Evolutionary conservation across 805 yeast species (phyloP).

Genomic region (Yamadazyma tumulicola): DNA sequence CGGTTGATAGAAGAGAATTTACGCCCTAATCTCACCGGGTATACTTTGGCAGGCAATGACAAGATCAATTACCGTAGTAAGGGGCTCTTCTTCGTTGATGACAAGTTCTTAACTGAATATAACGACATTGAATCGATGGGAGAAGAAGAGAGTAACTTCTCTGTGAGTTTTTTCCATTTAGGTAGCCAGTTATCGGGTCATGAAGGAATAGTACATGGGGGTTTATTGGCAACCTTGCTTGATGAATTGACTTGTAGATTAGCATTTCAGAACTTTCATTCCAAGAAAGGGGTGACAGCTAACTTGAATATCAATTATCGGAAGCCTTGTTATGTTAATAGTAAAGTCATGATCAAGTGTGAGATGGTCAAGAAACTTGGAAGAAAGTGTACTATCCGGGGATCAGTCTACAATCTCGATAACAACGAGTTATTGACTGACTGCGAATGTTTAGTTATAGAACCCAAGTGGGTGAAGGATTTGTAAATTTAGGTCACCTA

Average conservation of each 20-base stretch:
- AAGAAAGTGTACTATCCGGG: slow-evolving; percentile 38
- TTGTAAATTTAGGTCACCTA: slow-evolving; percentile 17
- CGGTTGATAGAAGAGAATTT: slow-evolving; percentile 22
- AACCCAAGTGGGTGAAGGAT: slow-evolving; percentile 38
- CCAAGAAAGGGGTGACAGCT: slow-evolving; percentile 42
- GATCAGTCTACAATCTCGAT: slow-evolving; percentile 26
- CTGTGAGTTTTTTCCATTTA: slow-evolving; percentile 37
- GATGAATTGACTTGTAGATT: slow-evolving; percentile 42
- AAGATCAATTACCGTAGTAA: slow-evolving; percentile 32
- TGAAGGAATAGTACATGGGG: slow-evolving; percentile 41
- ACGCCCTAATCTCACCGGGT: slow-evolving; percentile 35
- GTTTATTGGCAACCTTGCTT: slow-evolving; percentile 39
- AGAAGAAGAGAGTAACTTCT: slow-evolving; percentile 22
- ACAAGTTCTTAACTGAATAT: slow-evolving; percentile 21
- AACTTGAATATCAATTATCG: slow-evolving; percentile 39
- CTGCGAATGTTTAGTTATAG: slow-evolving; percentile 39
- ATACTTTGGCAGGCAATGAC: slow-evolving; percentile 30
- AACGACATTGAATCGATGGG: slow-evolving; percentile 19
- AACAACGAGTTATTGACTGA: slow-evolving; percentile 25
- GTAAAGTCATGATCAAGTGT: slow-evolving; percentile 33
- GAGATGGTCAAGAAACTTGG: slow-evolving; percentile 28
- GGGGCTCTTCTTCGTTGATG: slow-evolving; percentile 32
- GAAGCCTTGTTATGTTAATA: slow-evolving; percentile 32
- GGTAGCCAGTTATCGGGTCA: slow-evolving; percentile 39
- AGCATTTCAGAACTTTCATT: slow-evolving; percentile 38